Conservation (phyloP, 2,329 filamentous ascomycete genomes). For the Cyanodermella asteris region DNA sequence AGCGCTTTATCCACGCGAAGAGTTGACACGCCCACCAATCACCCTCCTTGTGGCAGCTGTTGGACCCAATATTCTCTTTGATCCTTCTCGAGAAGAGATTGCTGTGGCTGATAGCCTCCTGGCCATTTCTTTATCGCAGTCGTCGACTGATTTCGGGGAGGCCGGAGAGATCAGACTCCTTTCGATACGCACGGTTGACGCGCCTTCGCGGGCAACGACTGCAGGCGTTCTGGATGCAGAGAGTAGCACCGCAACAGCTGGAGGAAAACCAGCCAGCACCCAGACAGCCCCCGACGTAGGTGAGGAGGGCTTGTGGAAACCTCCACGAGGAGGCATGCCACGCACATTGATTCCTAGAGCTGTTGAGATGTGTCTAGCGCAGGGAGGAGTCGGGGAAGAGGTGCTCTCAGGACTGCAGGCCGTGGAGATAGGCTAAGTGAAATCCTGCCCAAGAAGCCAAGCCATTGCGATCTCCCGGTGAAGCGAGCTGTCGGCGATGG, state of each 20-base stretch:
- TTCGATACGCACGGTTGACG: conserved; percentile 51
- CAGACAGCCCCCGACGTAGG: too few relatives aligned
- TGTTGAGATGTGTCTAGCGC: conserved; percentile 53
- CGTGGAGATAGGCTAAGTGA: too few relatives aligned
- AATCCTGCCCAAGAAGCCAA: too few relatives aligned
- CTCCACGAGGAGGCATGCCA: conserved; percentile 64
- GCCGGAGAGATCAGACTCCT: conserved; percentile 31
- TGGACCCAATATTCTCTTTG: conserved; percentile 77
- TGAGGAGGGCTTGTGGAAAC: conserved; percentile 62
- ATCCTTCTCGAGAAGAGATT: conserved; percentile 76
- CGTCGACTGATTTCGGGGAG: conserved; percentile 15
- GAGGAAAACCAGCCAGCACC: too few relatives aligned
- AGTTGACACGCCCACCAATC: conserved; percentile 41
- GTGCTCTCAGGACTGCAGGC: conserved; percentile 62
- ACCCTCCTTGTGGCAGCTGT: conserved; percentile 79
- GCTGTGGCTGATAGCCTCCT: conserved; percentile 78
- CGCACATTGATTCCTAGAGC: conserved; percentile 50
- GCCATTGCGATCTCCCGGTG: too few relatives aligned
- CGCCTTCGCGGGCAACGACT: conserved; percentile 49
- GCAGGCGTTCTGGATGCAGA: conserved; percentile 44
- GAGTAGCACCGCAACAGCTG: conserved; percentile 32
- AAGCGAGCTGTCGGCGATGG: too few relatives aligned
- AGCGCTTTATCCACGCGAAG: conserved; percentile 42
- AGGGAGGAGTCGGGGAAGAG: conserved; percentile 65
- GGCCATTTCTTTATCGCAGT: conserved; percentile 47